phyloP scores from a whole-genome alignment of 805 yeast species.

The Pichia occidentalis region DNA sequence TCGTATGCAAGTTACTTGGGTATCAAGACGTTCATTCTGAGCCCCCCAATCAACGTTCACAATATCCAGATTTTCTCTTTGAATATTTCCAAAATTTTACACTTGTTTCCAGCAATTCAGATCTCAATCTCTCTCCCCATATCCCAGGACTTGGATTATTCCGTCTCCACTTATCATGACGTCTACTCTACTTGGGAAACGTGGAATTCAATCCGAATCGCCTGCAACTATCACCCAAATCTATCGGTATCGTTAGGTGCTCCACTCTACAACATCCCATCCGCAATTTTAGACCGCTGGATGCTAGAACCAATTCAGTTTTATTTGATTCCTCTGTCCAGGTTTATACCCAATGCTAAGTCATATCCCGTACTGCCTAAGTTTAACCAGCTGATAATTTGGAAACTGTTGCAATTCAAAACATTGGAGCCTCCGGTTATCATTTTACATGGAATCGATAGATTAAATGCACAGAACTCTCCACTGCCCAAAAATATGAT shows the following conservation, averaged over 20 bases:
- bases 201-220: constrained; percentile 59
- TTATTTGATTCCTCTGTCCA: constrained; percentile 47
- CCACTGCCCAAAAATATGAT: constrained; percentile 1
- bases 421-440: constrained; percentile 36
- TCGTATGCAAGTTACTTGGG: constrained; percentile 56
- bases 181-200: constrained; percentile 64
- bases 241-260: constrained; percentile 71
- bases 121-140: constrained; percentile 44
- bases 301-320: constrained; percentile 59
- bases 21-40: constrained; percentile 45
- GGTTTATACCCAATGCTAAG: constrained; percentile 53
- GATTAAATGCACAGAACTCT: constrained; percentile 17
- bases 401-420: constrained; percentile 37
- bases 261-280: constrained; percentile 53
- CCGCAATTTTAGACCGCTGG: constrained; percentile 52
- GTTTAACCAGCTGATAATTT: constrained; percentile 44
- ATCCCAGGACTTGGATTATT: constrained; percentile 37
- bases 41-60: constrained; percentile 56
- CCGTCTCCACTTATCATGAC: constrained; percentile 30
- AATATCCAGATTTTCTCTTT: constrained; percentile 47
- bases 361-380: constrained; percentile 61
- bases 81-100: constrained; percentile 26
- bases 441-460: constrained; percentile 50
- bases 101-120: constrained; percentile 29
- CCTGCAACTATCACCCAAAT: constrained; percentile 47